A percentile compares a stretch with the other conserved stretches of the same genome.
Evolutionary conservation across 2,329 filamentous ascomycete genomes (phyloP).

Genomic region (Exophiala sp.): DNA sequence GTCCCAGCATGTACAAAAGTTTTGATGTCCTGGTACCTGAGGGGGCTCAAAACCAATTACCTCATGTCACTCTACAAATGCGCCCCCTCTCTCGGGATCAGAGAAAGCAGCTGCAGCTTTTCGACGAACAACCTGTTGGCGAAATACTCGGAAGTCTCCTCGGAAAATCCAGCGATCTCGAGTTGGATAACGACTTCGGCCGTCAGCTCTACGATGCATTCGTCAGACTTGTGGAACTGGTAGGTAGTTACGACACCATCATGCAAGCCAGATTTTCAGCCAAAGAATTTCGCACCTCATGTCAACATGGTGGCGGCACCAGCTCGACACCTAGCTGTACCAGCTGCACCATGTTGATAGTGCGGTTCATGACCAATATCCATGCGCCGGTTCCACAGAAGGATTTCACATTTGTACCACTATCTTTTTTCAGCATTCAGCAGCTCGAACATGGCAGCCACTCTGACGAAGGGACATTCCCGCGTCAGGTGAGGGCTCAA

Average conservation of each 20-base stretch:
- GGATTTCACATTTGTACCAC: constrained; percentile 57
- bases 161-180: constrained; percentile 14
- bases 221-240: constrained; percentile 35
- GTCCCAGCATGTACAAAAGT: constrained; percentile 51
- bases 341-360: constrained; percentile 50
- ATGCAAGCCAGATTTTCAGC: constrained; percentile 38
- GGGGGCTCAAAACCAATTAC: constrained; percentile 57
- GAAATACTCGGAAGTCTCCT: constrained; percentile 36
- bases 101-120: constrained; percentile 46
- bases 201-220: constrained; percentile 45
- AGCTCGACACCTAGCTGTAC: constrained; percentile 42
- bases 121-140: constrained; percentile 41
- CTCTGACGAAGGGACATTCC: constrained; percentile 57
- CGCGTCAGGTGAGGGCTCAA: constrained; percentile 59
- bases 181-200: constrained; percentile 39
- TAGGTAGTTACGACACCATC: constrained; percentile 44
- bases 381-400: constrained; percentile 52
- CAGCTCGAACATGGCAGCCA: constrained; percentile 59
- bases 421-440: constrained; percentile 64
- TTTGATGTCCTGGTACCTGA: constrained; percentile 63
- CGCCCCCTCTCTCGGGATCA: constrained; percentile 55
- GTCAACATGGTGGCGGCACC: constrained; percentile 27
- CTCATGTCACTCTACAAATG: constrained; percentile 55
- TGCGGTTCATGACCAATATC: constrained; percentile 61
- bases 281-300: constrained; percentile 37